Evolutionary conservation across 495 filamentous ascomycete species (phyloP).

Genomic region (Chaetomium fimeti): DNA sequence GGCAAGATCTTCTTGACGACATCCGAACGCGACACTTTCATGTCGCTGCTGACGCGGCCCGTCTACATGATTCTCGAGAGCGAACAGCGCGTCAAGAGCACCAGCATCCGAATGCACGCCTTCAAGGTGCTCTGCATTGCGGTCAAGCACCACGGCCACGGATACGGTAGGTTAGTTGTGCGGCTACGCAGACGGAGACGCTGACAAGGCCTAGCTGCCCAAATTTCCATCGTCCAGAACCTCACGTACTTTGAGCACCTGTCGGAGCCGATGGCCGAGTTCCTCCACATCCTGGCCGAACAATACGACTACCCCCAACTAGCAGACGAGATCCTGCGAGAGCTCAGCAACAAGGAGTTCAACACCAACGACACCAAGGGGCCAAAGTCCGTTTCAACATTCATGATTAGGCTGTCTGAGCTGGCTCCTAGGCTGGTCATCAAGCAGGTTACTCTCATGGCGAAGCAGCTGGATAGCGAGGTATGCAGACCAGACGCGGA

Average conservation of each 20-base stretch:
- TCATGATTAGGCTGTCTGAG: slow-evolving; percentile 95
- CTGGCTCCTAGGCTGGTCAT: slow-evolving; percentile 87
- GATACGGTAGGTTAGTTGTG: slow-evolving; percentile 68
- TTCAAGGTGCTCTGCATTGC: slow-evolving; percentile 97
- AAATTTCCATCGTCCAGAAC: slow-evolving; percentile 96
- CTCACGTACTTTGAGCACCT: slow-evolving; percentile 98
- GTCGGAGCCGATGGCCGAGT: slow-evolving; percentile 98
- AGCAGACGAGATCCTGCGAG: slow-evolving; percentile 87
- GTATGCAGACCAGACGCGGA: not conserved
- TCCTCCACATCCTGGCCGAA: slow-evolving; percentile 90
- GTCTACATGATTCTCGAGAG: slow-evolving; percentile 92
- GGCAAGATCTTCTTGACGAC: slow-evolving; percentile 91
- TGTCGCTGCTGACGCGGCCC: slow-evolving; percentile 87
- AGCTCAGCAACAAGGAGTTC: slow-evolving; percentile 96
- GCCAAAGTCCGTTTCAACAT: slow-evolving; percentile 96
- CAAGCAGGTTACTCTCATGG: slow-evolving; percentile 92
- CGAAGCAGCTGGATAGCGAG: slow-evolving; percentile 93
- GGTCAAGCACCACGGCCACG: slow-evolving; percentile 97
- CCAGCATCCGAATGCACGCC: slow-evolving; percentile 87
- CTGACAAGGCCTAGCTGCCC: slow-evolving; percentile 66
- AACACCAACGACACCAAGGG: slow-evolving; percentile 92
- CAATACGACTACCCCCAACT: slow-evolving; percentile 98
- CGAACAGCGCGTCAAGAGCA: slow-evolving; percentile 89
- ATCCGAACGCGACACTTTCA: slow-evolving; percentile 93
- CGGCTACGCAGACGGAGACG: not conserved